Evolutionary conservation across 768 basidiomycete genomes (phyloP), one percentile per base, ranked within the genome.

Genomic region (Trametes meyenii): DNA sequence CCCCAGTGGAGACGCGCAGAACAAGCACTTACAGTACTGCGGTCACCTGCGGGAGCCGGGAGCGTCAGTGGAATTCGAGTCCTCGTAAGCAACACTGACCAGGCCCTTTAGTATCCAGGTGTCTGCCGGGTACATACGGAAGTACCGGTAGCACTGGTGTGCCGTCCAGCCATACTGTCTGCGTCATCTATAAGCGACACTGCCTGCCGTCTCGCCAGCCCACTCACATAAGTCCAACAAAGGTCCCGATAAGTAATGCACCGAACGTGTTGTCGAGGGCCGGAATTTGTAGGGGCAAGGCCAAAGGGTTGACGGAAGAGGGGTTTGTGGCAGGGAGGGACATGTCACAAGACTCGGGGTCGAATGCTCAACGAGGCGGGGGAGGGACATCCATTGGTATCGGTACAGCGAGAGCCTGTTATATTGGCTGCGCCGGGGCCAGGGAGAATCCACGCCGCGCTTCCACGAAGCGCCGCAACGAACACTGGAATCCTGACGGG

Each of bases 151-250:
- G 40, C 60, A 55, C 21, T 61, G 60, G 42, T 56, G 24, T 6
- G 39, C 49, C 3, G 60, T 61, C 60, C 60, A 61, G 36, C 60
- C 60, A 38, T 56, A 61, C 24, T 61, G 60, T 50, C 60, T 61
- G 45, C 35, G 13, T 1, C 2, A n/a, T 35, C 4, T 16, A 23
- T 17, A n/a, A 33, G n/a, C 33, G 11, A 24, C 11, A 10, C 10
- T 16, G 7, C 24, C 26, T 13, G 42, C 5, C 29, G 5, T 5
- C 14, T 12, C 21, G 7, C 11, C 5, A 24, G 23, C 12, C 17
- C 14, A 33, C 59, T 12, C n/a, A 61, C 60, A 61, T 55, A 40
- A 61, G 38, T 1, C 60, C 60, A 2, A 61, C 24, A 53, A 61
- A 61, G 11, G 45, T 55, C 48, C 60, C 60, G 39, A 61, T 55